Evolutionary conservation across 2,329 filamentous ascomycete genomes (phyloP).

Genomic region (Sordariomycetes sp.): DNA sequence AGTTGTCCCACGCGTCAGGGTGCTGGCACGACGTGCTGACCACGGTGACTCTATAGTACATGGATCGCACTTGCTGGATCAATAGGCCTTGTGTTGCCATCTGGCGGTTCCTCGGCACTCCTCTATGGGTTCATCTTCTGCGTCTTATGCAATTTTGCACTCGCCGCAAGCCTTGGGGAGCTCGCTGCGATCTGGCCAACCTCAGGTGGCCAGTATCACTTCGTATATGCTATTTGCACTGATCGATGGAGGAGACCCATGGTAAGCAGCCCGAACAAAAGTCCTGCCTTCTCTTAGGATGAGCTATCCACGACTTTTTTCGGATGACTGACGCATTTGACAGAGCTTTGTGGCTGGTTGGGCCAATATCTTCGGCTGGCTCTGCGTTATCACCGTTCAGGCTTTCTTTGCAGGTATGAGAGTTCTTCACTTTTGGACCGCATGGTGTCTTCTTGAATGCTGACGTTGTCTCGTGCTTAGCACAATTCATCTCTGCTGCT

Average conservation of each 20-base stretch:
- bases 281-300: neutral
- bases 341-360: slow-evolving; percentile 34
- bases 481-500: no score
- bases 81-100: slow-evolving; percentile 29
- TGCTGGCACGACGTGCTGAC: neutral
- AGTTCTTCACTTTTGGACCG: neutral
- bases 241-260: slow-evolving; percentile 26
- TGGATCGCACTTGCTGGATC: slow-evolving; percentile 29
- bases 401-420: slow-evolving; percentile 29
- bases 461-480: no score
- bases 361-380: slow-evolving; percentile 36
- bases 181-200: slow-evolving; percentile 35
- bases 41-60: slow-evolving; percentile 9
- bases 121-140: slow-evolving; percentile 36
- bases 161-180: slow-evolving; percentile 31
- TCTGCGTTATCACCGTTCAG: slow-evolving; percentile 31
- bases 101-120: slow-evolving; percentile 29
- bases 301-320: neutral
- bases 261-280: no score
- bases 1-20: no score
- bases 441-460: slow-evolving; percentile 56
- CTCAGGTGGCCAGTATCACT: slow-evolving; percentile 36
- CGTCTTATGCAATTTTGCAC: slow-evolving; percentile 31
- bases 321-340: no score
- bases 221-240: slow-evolving; percentile 28